These are phyloP conservation scores for Hypoxylon subgilvum DNA, from an alignment of 495 filamentous ascomycete species.

Conservation along the genomic window DNA sequence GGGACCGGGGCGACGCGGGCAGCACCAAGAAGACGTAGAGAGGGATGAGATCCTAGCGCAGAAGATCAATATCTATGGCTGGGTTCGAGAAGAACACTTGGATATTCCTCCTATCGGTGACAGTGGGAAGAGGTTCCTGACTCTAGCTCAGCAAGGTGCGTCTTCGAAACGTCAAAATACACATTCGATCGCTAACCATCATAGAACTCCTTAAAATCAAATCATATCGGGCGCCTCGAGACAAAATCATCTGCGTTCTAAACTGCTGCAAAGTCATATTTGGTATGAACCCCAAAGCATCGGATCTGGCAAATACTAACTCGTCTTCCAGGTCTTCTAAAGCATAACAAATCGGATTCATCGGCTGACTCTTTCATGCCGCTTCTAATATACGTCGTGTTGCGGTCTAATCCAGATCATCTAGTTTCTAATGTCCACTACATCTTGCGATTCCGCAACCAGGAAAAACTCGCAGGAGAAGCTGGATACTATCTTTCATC, in stretches of 20 bases:
- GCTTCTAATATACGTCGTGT: conserved; percentile 91
- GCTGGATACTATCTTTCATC: conserved; percentile 98
- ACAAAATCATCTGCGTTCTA: conserved; percentile 97
- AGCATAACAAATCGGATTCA: conserved; percentile 88
- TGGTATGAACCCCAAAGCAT: conserved; percentile 58
- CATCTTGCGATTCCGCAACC: conserved; percentile 93
- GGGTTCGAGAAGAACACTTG: conserved; percentile 91
- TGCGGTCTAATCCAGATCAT: conserved; percentile 92
- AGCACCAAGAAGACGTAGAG: conserved; percentile 98
- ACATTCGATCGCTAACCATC: conserved; percentile 37
- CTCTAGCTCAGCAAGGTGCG: conserved; percentile 84
- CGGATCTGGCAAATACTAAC: conserved; percentile 24
- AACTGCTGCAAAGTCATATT: conserved; percentile 99
- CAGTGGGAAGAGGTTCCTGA: conserved; percentile 83
- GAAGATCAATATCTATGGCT: conserved; percentile 95
- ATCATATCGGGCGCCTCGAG: conserved; percentile 90
- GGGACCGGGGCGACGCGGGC: conserved; percentile 84
- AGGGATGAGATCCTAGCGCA: conserved; percentile 92
- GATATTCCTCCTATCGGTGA: conserved; percentile 89
- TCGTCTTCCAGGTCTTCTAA: conserved; percentile 69
- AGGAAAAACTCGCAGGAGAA: conserved; percentile 94
- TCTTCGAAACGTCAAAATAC: conserved; percentile 1
- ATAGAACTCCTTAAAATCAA: conserved; percentile 92
- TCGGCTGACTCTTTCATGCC: conserved; percentile 97
- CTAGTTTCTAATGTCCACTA: conserved; percentile 98